A percentile compares a stretch with the other conserved stretches of the same genome.
phyloP scores from a whole-genome alignment of 768 basidiomycete genomes.

The Rossbeevera mucosa region DNA sequence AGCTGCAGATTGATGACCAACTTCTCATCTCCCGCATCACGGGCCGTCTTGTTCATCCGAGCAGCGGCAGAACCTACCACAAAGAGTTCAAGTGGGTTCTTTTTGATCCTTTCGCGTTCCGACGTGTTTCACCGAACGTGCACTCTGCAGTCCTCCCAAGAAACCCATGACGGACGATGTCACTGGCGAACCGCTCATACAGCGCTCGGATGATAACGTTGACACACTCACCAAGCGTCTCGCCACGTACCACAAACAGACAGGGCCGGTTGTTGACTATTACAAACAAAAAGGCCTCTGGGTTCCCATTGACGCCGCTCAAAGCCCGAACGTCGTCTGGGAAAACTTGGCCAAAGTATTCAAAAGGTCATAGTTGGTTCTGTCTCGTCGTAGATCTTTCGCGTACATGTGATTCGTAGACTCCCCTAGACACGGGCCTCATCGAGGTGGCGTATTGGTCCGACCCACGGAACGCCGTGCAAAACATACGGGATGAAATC shows the following conservation, averaged over 20 bases:
- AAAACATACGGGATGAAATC: conserved; percentile 1
- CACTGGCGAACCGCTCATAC: conserved; percentile 93
- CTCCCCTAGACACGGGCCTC: conserved; percentile 9
- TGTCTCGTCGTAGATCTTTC: conserved; percentile 16
- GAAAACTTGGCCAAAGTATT: conserved; percentile 69
- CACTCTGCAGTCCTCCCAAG: conserved; percentile 79
- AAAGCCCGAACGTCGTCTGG: conserved; percentile 92
- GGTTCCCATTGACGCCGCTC: conserved; percentile 89
- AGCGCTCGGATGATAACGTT: conserved; percentile 97
- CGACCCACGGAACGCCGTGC: background rate
- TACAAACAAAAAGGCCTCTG: conserved; percentile 91
- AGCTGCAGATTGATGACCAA: conserved; percentile 89
- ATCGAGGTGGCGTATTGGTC: conserved; percentile 1
- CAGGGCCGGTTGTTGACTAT: conserved; percentile 93
- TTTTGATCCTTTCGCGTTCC: background rate
- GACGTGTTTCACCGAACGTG: conserved; percentile 9
- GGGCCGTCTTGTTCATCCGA: conserved; percentile 87
- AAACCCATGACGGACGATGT: conserved; percentile 91
- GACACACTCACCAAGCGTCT: conserved; percentile 91
- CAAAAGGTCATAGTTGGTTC: conserved; percentile 25
- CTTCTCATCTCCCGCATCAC: conserved; percentile 97
- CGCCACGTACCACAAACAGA: conserved; percentile 85
- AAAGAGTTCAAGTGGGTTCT: conserved; percentile 81
- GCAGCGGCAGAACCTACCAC: conserved; percentile 91
- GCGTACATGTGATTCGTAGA: conserved; percentile 25